These are phyloP conservation scores for Lepidium didymum DNA, from an alignment of 345 rosid species.

Conservation along the genomic window DNA sequence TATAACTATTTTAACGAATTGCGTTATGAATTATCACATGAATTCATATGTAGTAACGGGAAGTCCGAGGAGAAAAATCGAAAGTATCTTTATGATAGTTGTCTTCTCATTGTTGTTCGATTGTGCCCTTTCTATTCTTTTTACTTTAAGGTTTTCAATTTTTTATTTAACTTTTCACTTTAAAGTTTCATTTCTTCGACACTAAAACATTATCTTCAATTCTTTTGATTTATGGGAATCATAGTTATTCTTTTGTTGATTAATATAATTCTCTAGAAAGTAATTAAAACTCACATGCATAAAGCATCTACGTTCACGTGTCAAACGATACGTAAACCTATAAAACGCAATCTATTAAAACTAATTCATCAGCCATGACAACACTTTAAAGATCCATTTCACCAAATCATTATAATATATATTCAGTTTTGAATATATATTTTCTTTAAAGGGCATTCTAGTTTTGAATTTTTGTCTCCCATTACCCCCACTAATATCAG, in stretches of 20 bases:
- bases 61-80: slow-evolving; percentile 16
- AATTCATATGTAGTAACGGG: not conserved
- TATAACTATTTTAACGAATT: not conserved
- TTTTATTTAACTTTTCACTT: slow-evolving; percentile 8
- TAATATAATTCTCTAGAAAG: slow-evolving; percentile 9
- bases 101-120: slow-evolving; percentile 30
- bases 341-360: not conserved
- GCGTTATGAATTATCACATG: not conserved
- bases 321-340: slow-evolving; percentile 13
- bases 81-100: slow-evolving; percentile 26
- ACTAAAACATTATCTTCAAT: slow-evolving; percentile 18
- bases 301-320: slow-evolving; percentile 28
- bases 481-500: not conserved
- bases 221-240: slow-evolving; percentile 23
- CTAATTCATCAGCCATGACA: not conserved
- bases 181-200: slow-evolving; percentile 13
- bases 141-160: not conserved
- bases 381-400: not conserved
- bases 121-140: slow-evolving; percentile 18
- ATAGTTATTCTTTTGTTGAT: slow-evolving; percentile 10
- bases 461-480: not conserved
- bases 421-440: not conserved
- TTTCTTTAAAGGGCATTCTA: too few species aligned
- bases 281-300: slow-evolving; percentile 24
- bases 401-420: not conserved